Percentiles rank a stretch among this genome's conserved stretches.
Evolutionary conservation across 2,329 filamentous ascomycete genomes (phyloP).

Genomic region (Alternaria sp.): DNA sequence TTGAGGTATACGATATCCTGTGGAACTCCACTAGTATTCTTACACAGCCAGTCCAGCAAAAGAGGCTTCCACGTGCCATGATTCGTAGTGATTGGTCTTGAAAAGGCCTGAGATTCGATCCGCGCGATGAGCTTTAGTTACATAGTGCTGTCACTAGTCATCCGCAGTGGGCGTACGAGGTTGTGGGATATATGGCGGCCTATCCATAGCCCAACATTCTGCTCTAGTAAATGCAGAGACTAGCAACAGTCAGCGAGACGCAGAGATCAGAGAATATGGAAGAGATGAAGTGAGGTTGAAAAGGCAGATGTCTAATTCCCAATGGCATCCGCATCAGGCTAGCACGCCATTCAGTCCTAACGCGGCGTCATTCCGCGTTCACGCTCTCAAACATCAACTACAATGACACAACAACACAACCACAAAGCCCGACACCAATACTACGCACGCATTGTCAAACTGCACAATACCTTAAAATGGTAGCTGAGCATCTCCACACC

Average conservation of each 20-base stretch:
- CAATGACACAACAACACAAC: neutral
- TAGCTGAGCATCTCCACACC: neutral
- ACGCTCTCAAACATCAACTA: neutral
- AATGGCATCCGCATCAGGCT: conserved; percentile 1
- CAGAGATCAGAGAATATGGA: neutral
- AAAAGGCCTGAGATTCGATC: neutral
- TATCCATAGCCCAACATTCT: neutral
- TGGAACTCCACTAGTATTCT: too few species aligned
- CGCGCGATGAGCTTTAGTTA: neutral
- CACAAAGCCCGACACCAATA: neutral
- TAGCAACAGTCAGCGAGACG: neutral
- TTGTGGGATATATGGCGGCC: neutral
- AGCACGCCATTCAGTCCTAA: conserved; percentile 10
- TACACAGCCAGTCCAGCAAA: too few species aligned
- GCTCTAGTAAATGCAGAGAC: neutral
- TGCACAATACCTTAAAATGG: conserved; percentile 2
- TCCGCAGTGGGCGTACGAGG: neutral
- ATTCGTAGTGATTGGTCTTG: neutral
- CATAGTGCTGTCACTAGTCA: neutral
- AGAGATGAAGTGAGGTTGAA: neutral
- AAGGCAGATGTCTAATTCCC: neutral
- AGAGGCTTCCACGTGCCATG: neutral
- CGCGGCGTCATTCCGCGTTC: conserved; percentile 4
- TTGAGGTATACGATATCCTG: neutral
- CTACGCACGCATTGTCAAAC: neutral